These are phyloP conservation scores for Wickerhamiella azymoides DNA, from an alignment of 805 yeast genomes.

Conservation along the genomic window DNA sequence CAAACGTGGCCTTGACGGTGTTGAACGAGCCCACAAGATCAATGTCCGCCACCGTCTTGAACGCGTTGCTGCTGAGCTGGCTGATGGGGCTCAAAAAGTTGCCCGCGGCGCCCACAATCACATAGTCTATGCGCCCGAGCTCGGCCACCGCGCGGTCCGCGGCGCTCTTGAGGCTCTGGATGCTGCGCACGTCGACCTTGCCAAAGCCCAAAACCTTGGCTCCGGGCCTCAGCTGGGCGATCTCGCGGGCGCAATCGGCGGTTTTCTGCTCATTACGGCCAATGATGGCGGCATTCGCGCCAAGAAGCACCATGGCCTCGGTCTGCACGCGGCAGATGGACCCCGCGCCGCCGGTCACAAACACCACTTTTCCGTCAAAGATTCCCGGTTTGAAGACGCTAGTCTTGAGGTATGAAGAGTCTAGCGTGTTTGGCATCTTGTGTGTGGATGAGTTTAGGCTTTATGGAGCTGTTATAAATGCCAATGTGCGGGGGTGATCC, in stretches of 20 bases:
- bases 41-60: slow-evolving; percentile 73
- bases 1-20: slow-evolving; percentile 70
- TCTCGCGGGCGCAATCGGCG: slow-evolving; percentile 49
- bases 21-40: slow-evolving; percentile 83
- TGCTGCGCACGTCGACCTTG: slow-evolving; percentile 64
- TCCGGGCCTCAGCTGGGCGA: slow-evolving; percentile 41
- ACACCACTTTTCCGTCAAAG: slow-evolving; percentile 73
- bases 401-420: slow-evolving; percentile 18
- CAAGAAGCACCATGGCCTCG: slow-evolving; percentile 68
- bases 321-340: slow-evolving; percentile 86
- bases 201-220: slow-evolving; percentile 59
- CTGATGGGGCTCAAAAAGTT: slow-evolving; percentile 74
- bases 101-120: slow-evolving; percentile 94
- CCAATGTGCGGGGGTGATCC: too few species aligned
- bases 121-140: slow-evolving; percentile 71
- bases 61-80: slow-evolving; percentile 70
- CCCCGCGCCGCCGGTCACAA: slow-evolving; percentile 94
- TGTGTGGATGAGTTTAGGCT: not conserved
- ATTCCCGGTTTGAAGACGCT: slow-evolving; percentile 38
- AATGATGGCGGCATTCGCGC: slow-evolving; percentile 75
- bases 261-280: slow-evolving; percentile 68
- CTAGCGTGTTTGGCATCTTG: slow-evolving; percentile 21
- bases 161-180: slow-evolving; percentile 45
- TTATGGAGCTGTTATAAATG: not conserved
- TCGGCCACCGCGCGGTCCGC: slow-evolving; percentile 48